Evolutionary conservation across 257 asterid genomes (phyloP).

Genomic region (Thymus quinquecostatus): DNA sequence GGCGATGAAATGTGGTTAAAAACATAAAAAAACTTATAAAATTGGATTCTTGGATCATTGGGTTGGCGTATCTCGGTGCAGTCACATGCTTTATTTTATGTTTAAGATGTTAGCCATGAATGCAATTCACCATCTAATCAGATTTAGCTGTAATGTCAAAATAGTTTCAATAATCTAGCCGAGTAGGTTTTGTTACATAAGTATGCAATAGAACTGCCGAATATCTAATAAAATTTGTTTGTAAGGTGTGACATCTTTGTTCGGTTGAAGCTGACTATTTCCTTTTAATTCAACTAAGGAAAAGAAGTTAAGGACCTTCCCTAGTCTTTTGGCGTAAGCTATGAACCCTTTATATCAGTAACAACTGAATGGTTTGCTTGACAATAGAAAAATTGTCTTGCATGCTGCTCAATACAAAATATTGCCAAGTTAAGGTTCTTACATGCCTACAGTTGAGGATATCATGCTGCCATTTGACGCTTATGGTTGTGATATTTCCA

Average conservation of each 20-base stretch:
- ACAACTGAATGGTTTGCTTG: background rate
- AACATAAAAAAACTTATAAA: background rate
- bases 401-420: constrained; percentile 18
- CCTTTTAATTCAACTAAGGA: background rate
- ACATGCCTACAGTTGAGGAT: constrained; percentile 1
- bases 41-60: background rate
- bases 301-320: constrained; percentile 11
- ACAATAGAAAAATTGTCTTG: background rate
- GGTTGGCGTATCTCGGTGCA: background rate
- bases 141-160: constrained; percentile 5
- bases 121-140: background rate
- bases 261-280: constrained; percentile 1
- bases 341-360: background rate
- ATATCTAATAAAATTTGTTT: background rate
- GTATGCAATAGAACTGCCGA: background rate
- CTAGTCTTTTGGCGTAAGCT: background rate
- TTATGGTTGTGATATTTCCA: constrained; percentile 8
- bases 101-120: background rate
- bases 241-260: background rate
- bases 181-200: background rate
- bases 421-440: background rate
- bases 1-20: constrained; percentile 16
- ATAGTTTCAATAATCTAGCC: background rate
- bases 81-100: background rate
- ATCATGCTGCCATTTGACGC: background rate